phyloP scores from a whole-genome alignment of 306 rosid species.

The Citrullus mucosospermus region DNA sequence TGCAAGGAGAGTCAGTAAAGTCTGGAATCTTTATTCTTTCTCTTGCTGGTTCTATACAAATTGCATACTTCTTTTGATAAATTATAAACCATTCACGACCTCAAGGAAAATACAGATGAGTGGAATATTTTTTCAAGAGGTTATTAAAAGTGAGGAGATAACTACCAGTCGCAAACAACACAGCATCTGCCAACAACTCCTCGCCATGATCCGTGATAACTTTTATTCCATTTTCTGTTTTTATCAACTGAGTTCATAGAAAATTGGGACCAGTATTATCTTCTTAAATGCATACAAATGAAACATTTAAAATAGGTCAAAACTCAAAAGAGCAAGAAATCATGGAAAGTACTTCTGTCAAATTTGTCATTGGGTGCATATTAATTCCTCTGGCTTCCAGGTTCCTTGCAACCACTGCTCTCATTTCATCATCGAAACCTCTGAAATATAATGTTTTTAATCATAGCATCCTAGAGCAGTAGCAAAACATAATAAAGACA shows the following conservation, averaged over 20 bases:
- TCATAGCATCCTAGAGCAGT: background rate
- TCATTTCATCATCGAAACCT: slow-evolving; percentile 98
- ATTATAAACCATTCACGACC: background rate
- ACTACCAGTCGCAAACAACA: slow-evolving; percentile 90
- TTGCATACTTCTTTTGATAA: background rate
- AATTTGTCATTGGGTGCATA: slow-evolving; percentile 63
- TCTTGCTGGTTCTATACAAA: background rate
- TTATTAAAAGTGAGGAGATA: background rate
- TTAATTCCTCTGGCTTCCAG: slow-evolving; percentile 89
- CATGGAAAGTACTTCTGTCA: slow-evolving; percentile 45
- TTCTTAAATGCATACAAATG: slow-evolving; percentile 2
- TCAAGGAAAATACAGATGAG: background rate
- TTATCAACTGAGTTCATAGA: slow-evolving; percentile 42
- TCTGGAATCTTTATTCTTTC: background rate
- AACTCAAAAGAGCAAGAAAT: background rate
- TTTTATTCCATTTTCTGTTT: slow-evolving; percentile 71
- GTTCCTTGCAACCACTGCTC: slow-evolving; percentile 87
- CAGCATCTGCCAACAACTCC: slow-evolving; percentile 79
- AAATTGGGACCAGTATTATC: background rate
- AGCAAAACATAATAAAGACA: background rate
- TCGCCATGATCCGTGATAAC: slow-evolving; percentile 86
- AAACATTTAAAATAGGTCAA: background rate
- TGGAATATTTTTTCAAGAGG: background rate
- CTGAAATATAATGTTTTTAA: slow-evolving; percentile 27
- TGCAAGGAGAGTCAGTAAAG: background rate